Evolutionary conservation across 78 protist species (phyloP), one percentile per base, ranked within the genome.

Genomic region (Dictyostelium capitatum): DNA sequence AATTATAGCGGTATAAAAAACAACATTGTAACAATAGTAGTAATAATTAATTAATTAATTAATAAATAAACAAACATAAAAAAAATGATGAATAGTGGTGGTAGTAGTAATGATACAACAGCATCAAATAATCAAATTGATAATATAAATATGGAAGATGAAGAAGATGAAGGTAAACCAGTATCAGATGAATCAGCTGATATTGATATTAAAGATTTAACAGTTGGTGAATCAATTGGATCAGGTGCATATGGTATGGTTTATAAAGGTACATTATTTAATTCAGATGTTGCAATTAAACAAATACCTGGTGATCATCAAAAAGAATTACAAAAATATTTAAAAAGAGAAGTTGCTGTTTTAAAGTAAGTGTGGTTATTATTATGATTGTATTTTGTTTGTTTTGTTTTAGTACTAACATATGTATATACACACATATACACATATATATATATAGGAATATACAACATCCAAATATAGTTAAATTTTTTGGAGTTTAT

Each of bases 401-500:
- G 11, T 70, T 28, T 20, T 70, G 19, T 11, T 69, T 23, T 69
- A 72, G 41, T 72, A 46, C 11, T 46, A 46, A 46, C 8, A 0
- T 47, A n/a, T n/a, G n/a, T n/a, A n/a, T n/a, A n/a, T n/a, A n/a
- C n/a, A n/a, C n/a, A n/a, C n/a, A n/a, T n/a, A n/a, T n/a, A n/a
- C n/a, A n/a, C n/a, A n/a, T n/a, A n/a, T n/a, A 37, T 37, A 37
- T 59, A 80, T 51, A 4, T 70, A 87, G 93, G 37, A 87, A 87
- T 77, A 87, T 87, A 20, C 83, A 87, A 77, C 93, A 87, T 87
- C 93, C 93, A 78, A 87, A 87, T 78, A 87, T 87, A 62, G 93
- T 87, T 32, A 83, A 87, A 53, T 87, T 87, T 77, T 48, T 87
- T 25, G 93, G 93, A 19, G 93, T 87, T 19, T 87, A 87, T 77